phyloP scores from a whole-genome alignment of 164 flowering plant genomes.

The Nelumbo lutea region DNA sequence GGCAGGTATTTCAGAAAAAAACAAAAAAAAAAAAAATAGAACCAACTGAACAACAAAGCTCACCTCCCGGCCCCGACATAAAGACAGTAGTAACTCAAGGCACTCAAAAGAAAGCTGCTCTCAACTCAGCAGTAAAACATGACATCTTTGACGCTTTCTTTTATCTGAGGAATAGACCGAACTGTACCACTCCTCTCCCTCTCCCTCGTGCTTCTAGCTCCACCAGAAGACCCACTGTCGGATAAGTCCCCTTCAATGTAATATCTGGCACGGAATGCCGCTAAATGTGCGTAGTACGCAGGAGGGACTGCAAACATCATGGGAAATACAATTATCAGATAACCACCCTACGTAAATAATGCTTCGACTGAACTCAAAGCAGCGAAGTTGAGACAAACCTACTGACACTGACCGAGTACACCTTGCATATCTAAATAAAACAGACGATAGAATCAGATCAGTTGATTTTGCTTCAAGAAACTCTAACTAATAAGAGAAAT shows the following conservation, averaged over 20 bases:
- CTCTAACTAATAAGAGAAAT: background rate
- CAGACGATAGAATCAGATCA: no score
- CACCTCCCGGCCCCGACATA: no score
- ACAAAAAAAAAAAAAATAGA: no score
- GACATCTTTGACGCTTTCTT: conserved; percentile 53
- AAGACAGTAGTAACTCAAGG: no score
- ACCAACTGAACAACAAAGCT: no score
- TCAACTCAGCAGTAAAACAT: conserved; percentile 70
- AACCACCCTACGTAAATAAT: no score
- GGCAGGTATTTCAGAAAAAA: no score
- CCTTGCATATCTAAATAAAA: conserved; percentile 59
- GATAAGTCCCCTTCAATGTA: conserved; percentile 51
- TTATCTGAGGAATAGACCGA: conserved; percentile 41
- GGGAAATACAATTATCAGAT: no score
- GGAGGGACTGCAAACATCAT: conserved; percentile 66
- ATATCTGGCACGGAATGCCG: conserved; percentile 67
- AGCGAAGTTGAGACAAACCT: conserved; percentile 34
- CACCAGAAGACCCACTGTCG: conserved; percentile 31
- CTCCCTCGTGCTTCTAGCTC: conserved; percentile 19
- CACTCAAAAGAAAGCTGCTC: no score
- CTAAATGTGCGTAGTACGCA: conserved; percentile 77
- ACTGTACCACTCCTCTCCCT: conserved; percentile 11
- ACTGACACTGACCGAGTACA: conserved; percentile 86
- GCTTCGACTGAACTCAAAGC: no score
- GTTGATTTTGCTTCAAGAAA: no score